phyloP scores from a whole-genome alignment of 2,329 filamentous ascomycete genomes.

The Xylariaceae sp. region DNA sequence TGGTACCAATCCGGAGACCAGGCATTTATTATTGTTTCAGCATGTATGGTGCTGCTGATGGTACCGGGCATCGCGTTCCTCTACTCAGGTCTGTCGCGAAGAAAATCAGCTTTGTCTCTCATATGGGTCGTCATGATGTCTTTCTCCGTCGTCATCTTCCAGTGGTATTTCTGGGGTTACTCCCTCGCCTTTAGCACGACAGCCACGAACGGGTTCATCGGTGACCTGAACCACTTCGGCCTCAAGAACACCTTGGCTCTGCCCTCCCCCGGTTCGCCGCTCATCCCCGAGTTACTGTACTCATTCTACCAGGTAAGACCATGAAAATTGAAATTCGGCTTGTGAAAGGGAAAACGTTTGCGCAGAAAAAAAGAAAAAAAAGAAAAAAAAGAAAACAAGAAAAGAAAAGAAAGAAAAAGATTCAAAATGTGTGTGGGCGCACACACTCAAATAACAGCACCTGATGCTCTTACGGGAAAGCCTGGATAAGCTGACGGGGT shows the following conservation, averaged over 20 bases:
- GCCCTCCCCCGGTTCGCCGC: conserved; percentile 81
- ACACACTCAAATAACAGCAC: not conserved
- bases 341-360: too few relatives aligned
- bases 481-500: conserved; percentile 8
- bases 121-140: conserved; percentile 98
- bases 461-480: not conserved
- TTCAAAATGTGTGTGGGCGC: too few relatives aligned
- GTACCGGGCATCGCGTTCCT: conserved; percentile 94
- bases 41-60: conserved; percentile 95
- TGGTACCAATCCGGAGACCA: conserved; percentile 90
- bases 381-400: too few relatives aligned
- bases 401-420: too few relatives aligned
- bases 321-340: too few relatives aligned
- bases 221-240: conserved; percentile 82
- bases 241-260: conserved; percentile 75
- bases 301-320: conserved; percentile 78
- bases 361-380: too few relatives aligned
- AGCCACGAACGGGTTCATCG: conserved; percentile 84
- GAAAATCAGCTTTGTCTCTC: conserved; percentile 94
- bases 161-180: conserved; percentile 99
- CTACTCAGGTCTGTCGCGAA: conserved; percentile 92
- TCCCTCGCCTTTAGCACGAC: conserved; percentile 83
- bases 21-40: conserved; percentile 83
- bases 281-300: conserved; percentile 85
- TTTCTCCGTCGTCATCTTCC: conserved; percentile 84